Percentiles rank a stretch among this genome's conserved stretches.
Conservation (phyloP, 306 rosid species). For the Alnus glutinosa region DNA sequence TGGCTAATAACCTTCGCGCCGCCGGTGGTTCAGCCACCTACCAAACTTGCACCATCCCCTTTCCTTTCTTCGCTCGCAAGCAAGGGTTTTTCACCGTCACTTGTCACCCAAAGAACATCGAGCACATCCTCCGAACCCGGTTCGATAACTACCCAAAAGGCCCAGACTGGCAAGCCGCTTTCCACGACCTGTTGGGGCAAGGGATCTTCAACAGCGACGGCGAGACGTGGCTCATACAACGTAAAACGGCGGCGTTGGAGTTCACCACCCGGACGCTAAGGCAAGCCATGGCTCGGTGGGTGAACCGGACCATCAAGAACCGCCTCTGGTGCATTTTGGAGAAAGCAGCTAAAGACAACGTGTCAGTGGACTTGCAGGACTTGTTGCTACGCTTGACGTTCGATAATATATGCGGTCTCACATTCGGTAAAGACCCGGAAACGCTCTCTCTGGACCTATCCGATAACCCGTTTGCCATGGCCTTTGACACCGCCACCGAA, state of each 20-base stretch:
- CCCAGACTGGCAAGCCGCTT: constrained; percentile 81
- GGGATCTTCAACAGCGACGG: constrained; percentile 97
- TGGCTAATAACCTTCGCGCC: constrained; percentile 54
- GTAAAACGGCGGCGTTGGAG: constrained; percentile 95
- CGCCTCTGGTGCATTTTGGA: constrained; percentile 83
- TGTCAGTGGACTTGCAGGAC: constrained; percentile 76
- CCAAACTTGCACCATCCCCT: constrained; percentile 71
- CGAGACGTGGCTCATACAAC: constrained; percentile 84
- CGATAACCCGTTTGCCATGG: constrained; percentile 56
- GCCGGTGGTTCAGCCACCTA: constrained; percentile 63
- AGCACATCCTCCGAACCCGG: constrained; percentile 74
- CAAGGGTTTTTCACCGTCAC: constrained; percentile 79
- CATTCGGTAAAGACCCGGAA: constrained; percentile 89
- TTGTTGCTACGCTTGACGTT: constrained; percentile 78
- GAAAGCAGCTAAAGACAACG: constrained; percentile 50
- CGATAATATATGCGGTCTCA: constrained; percentile 90
- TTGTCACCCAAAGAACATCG: constrained; percentile 73
- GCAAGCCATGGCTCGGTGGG: constrained; percentile 96
- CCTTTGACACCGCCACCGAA: constrained; percentile 83
- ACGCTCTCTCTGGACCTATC: constrained; percentile 68
- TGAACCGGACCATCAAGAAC: constrained; percentile 72
- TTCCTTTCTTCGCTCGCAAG: constrained; percentile 69
- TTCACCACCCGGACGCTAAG: constrained; percentile 86
- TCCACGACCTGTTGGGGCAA: constrained; percentile 83
- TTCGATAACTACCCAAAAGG: constrained; percentile 93